Base-by-base conservation (phyloP, 106 monocot species). In the Phalaenopsis aphrodite region DNA sequence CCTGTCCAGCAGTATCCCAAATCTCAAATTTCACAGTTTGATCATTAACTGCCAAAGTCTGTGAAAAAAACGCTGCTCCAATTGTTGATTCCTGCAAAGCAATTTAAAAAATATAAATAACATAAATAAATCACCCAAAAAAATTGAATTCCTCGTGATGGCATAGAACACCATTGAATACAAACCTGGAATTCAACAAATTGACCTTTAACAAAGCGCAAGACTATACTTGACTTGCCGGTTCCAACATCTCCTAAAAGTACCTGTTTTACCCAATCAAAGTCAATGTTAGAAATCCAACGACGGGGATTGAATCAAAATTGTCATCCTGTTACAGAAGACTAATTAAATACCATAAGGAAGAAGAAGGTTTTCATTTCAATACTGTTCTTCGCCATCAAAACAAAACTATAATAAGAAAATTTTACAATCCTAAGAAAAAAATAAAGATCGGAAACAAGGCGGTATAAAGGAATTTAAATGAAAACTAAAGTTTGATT, bases 1-100 rank as follows among this genome's bases (percentile, higher is more conserved):
- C 96, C 82, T 96, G 96, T 57, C 96, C 96, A 23, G 96, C 96
- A 1, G 96, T 96, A 80, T 96, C 96, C 93, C 93, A 96, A 21
- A 96, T 96, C 82, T 96, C 96, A 81, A 96, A 92, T 73, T 96
- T 96, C 77, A 96, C 91, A 2, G 92, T 88, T 68, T 90, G 83
- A 74, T 96, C 91, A 64, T 88, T 90, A 14, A 90, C 82, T 5
- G 96, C 85, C 36, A 93, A 42, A 8, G 89, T 85, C 76, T 91
- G 89, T 16, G 93, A 82, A 84, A 95, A 95, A 82, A 95, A 95
- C 0, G 95, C 95, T 24, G 95, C 95, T 11, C 95, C 95, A 74
- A 95, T 95, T 39, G 95, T 95, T 24, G 95, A 95, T 84, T 95
- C 95, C 95, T 95, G 24, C 65, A 85, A 11, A 71, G 0, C 3